Conservation (phyloP, 257 asterid species). For the Agastache rugosa region DNA sequence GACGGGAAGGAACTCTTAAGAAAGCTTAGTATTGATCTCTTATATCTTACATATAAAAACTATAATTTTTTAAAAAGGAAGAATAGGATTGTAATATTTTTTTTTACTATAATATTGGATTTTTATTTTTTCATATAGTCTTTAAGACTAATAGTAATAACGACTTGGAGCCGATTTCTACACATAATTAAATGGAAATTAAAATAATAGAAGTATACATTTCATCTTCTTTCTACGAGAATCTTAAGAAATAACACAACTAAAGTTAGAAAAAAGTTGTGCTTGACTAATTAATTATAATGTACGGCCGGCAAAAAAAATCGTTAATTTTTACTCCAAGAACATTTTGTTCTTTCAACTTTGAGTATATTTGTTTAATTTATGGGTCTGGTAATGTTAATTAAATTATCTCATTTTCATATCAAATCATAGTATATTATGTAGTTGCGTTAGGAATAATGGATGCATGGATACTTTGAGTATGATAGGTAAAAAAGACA, state of each 20-base stretch:
- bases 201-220: neutral
- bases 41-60: too few species aligned
- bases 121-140: neutral
- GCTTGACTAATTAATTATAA: neutral
- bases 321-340: neutral
- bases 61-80: too few species aligned
- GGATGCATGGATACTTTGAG: slow-evolving; percentile 8
- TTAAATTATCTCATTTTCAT: too few species aligned
- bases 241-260: neutral
- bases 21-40: too few species aligned
- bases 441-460: neutral
- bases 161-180: neutral
- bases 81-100: neutral
- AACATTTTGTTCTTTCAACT: neutral
- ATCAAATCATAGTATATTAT: neutral
- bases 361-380: neutral
- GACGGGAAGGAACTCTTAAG: too few species aligned
- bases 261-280: neutral
- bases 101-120: neutral
- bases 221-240: neutral
- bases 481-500: neutral
- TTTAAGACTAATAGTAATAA: neutral
- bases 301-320: slow-evolving; percentile 25
- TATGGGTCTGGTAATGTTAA: neutral
- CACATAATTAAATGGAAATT: neutral